Base-by-base conservation (phyloP, 2,329 filamentous ascomycete genomes). In the Ophiognomonia clavigignenti-juglandacearum region DNA sequence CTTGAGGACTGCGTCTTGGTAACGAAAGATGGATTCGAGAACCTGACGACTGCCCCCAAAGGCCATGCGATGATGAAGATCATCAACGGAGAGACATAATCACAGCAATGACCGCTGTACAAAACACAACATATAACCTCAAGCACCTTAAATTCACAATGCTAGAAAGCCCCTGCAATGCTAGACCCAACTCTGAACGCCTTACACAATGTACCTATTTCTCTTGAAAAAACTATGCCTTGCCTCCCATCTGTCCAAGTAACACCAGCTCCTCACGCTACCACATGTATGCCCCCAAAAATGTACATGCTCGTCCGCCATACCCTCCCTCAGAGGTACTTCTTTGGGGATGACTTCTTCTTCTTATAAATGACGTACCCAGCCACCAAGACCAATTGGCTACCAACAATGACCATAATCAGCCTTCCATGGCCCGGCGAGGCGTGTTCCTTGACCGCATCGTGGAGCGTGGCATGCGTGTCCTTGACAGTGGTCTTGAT, bases 1-100 rank as follows among this genome's bases (percentile, higher is more conserved):
- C 95, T 97, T 52, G 93, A 98, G 69, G 90, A 97, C 61, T 88
- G 92, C 63, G 77, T 97, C 32, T 72, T 93, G 19, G 82, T 97
- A 39, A 93, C 86, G 1, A 74, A 85, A 51, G 71, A 78, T 20
- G 90, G 91, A 0, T 82, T 82, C 58, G 90, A 96, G 66, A 95
- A 95, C 61, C 61, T 97, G 62, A 95, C 90, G 2, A 76, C 77
- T 2, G 86, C 86, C 24, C 86, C 88, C 1, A 95, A 95, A 70
- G 80, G 81, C 2, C 74, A 85, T 43, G 83, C 88, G 60, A 68
- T 90, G 57, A 68, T 90, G 60, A 72, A 74, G 52, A 71, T 86
- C 40, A 77, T 85, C 43, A 78, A 75, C 44, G 64, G 65, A 6
- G 58, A 39, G n/a, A 7, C 26, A 19, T 45, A 34, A 32, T 19